Conservation (phyloP, 2,329 filamentous ascomycete species). For the Rutstroemia sp. region DNA sequence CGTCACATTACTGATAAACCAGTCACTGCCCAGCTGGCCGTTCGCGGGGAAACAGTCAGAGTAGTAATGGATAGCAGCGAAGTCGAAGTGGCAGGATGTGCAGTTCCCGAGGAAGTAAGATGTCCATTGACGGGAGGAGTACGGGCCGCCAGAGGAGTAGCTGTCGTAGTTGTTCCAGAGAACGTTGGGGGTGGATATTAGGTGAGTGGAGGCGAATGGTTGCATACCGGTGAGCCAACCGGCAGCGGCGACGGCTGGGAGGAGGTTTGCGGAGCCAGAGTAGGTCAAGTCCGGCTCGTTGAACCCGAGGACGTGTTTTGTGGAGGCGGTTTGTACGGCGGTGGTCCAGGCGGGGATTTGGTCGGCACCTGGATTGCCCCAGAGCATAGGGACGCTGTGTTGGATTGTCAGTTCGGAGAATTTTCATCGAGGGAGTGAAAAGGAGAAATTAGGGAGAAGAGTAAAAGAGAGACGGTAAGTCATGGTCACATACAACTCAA, state of each 20-base stretch:
- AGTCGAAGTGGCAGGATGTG: slow-evolving; percentile 35
- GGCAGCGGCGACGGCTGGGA: slow-evolving; percentile 30
- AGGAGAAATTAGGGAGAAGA: neutral
- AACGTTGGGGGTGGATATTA: slow-evolving; percentile 37
- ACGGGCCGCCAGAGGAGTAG: slow-evolving; percentile 25
- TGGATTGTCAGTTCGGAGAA: neutral
- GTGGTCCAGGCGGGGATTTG: slow-evolving; percentile 36
- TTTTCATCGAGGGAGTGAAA: neutral
- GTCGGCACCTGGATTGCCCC: slow-evolving; percentile 40
- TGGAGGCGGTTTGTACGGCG: slow-evolving; percentile 47
- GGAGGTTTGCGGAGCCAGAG: slow-evolving; percentile 43
- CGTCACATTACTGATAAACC: slow-evolving; percentile 36
- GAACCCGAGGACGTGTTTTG: slow-evolving; percentile 53
- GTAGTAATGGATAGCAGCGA: slow-evolving; percentile 40
- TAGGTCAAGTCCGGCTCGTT: slow-evolving; percentile 59
- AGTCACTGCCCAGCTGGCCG: slow-evolving; percentile 24
- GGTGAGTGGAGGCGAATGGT: slow-evolving; percentile 33
- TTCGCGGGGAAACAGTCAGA: slow-evolving; percentile 28
- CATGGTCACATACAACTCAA: slow-evolving; percentile 31
- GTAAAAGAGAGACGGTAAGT: neutral
- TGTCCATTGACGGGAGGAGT: slow-evolving; percentile 35
- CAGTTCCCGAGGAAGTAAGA: slow-evolving; percentile 35
- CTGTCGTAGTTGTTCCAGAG: slow-evolving; percentile 24
- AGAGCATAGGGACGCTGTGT: slow-evolving; percentile 53
- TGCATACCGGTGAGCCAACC: slow-evolving; percentile 35